These are phyloP conservation scores for Davidsoniella eucalypti DNA, from an alignment of 2,329 filamentous ascomycete genomes.

Conservation along the genomic window DNA sequence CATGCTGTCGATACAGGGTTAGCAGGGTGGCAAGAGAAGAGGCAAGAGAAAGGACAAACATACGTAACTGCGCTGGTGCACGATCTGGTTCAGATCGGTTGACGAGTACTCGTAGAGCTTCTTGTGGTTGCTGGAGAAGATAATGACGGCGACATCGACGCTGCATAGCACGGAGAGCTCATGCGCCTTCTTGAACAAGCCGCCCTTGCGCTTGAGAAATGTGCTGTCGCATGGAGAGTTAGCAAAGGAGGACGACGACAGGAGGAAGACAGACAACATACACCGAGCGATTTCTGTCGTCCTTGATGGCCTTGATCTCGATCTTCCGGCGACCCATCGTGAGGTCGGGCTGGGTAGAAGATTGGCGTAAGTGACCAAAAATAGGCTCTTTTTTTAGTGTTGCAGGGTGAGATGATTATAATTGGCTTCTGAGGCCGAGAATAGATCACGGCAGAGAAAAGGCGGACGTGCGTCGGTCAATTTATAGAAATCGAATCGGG, in stretches of 20 bases:
- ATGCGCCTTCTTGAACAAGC: slow-evolving; percentile 98
- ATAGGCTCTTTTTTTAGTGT: background rate
- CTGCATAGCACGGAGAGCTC: slow-evolving; percentile 96
- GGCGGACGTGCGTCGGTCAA: background rate
- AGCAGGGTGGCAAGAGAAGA: slow-evolving; percentile 8
- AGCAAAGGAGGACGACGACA: background rate
- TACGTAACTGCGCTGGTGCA: slow-evolving; percentile 82
- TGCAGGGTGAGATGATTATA: background rate
- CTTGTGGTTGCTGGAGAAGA: slow-evolving; percentile 88
- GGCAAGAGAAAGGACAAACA: slow-evolving; percentile 23
- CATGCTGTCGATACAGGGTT: slow-evolving; percentile 44
- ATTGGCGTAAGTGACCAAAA: slow-evolving; percentile 7
- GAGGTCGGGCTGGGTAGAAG: slow-evolving; percentile 13
- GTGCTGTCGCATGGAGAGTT: slow-evolving; percentile 40
- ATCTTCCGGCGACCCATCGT: slow-evolving; percentile 97
- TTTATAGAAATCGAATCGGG: background rate
- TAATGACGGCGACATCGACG: slow-evolving; percentile 95
- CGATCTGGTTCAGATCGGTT: slow-evolving; percentile 77
- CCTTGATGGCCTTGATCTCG: slow-evolving; percentile 98
- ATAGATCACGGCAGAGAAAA: slow-evolving; percentile 2
- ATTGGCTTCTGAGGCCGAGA: background rate
- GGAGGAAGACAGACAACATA: slow-evolving; percentile 39
- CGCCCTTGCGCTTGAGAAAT: slow-evolving; percentile 96
- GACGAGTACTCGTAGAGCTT: slow-evolving; percentile 98
- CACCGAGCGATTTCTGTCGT: slow-evolving; percentile 95